Evolutionary conservation across 73 alveolate species (phyloP).

Genomic region (Paraurostyla sp.): DNA sequence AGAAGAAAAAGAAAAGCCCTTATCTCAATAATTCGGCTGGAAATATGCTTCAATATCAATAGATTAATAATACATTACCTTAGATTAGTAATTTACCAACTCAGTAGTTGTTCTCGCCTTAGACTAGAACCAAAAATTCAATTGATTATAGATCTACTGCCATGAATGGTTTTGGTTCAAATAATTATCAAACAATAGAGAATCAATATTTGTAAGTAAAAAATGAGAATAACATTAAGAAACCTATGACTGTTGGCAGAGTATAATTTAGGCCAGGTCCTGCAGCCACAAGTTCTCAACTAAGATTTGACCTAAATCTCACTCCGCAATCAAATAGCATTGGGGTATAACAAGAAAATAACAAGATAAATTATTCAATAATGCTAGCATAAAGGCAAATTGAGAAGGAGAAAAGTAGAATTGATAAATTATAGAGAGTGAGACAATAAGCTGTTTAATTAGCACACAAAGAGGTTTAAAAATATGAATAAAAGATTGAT

Average conservation of each 20-base stretch:
- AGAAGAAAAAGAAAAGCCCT: slow-evolving; percentile 12
- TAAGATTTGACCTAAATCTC: too few relatives aligned
- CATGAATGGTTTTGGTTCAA: too few relatives aligned
- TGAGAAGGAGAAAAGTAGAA: slow-evolving; percentile 11
- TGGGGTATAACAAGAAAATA: too few relatives aligned
- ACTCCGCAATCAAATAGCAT: too few relatives aligned
- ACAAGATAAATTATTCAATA: not conserved
- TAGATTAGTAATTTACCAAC: too few relatives aligned
- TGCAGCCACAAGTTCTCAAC: not conserved
- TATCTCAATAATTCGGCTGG: not conserved
- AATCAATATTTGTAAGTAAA: not conserved
- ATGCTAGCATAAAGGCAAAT: not conserved
- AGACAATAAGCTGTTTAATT: not conserved
- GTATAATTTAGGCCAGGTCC: slow-evolving; percentile 15
- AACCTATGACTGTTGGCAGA: slow-evolving; percentile 31
- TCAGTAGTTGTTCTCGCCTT: too few relatives aligned
- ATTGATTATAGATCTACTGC: too few relatives aligned
- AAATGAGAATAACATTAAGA: not conserved
- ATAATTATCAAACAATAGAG: slow-evolving; percentile 1
- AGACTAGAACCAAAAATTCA: too few relatives aligned
- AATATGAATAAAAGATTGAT: not conserved
- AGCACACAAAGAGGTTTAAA: not conserved
- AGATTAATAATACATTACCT: too few relatives aligned
- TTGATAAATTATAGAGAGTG: not conserved
- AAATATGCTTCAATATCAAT: not conserved